Percentiles rank a stretch among this genome's conserved stretches.
Conservation (phyloP, 805 yeast species). For the Wickerhamiella vanderwaltii region DNA sequence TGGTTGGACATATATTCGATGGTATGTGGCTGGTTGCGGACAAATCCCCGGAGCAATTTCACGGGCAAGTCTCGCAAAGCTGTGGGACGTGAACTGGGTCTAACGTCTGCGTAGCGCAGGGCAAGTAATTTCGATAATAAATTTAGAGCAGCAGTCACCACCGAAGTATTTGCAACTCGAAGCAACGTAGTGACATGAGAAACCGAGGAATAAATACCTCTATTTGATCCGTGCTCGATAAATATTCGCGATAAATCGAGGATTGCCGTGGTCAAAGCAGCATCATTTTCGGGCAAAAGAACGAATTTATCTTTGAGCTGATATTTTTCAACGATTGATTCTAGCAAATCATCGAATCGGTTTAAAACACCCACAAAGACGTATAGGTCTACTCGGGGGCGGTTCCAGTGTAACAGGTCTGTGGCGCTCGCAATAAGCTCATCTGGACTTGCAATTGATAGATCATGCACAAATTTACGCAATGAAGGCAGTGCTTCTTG, state of each 20-base stretch:
- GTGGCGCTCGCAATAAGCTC: conserved; percentile 29
- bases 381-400: conserved; percentile 55
- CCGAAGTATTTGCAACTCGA: conserved; percentile 45
- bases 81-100: not conserved
- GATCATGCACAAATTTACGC: not conserved
- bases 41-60: not conserved
- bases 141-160: conserved; percentile 49
- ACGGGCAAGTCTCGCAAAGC: conserved; percentile 1
- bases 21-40: not conserved
- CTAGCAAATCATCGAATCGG: conserved; percentile 54
- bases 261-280: conserved; percentile 36
- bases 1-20: not conserved
- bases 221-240: conserved; percentile 55
- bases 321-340: conserved; percentile 26
- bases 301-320: conserved; percentile 43
- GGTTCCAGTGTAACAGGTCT: conserved; percentile 34
- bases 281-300: conserved; percentile 40
- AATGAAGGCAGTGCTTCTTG: conserved; percentile 8
- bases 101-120: conserved; percentile 6
- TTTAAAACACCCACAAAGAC: conserved; percentile 72
- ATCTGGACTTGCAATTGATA: not conserved
- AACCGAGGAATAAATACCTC: conserved; percentile 54
- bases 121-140: conserved; percentile 27
- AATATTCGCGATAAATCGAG: conserved; percentile 50
- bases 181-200: conserved; percentile 49